Evolutionary conservation across 257 asterid species (phyloP), one percentile per base, ranked within the genome.

Genomic region (Leonotis leonurus): DNA sequence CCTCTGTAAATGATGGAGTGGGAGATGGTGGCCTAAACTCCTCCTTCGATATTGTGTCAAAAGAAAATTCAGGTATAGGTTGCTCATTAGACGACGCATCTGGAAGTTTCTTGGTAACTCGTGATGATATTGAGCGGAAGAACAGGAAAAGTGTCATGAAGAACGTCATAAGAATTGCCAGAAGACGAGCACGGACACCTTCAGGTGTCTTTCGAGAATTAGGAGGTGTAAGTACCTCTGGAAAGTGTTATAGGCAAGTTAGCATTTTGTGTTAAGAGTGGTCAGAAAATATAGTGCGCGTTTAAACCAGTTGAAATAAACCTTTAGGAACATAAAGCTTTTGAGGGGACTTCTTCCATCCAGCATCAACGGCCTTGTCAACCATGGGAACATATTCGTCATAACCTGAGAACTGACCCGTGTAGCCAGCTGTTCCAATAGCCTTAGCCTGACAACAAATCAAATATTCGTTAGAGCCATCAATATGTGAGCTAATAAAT

Each of bases 351-450:
- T 82, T 89, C 85, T 87, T 87, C 94, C 89, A 85, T 40, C 80
- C 88, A 70, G 92, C 70, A 79, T 87, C 99, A 60, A 93, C 99
- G 51, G 92, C 96, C 82, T 93, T 93, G 81, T 93, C 99, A 17
- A 93, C 99, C 99, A 93, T 90, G 16, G 99, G 99, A 62, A 93
- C 96, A 78, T 85, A 93, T 72, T 93, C 99, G 44, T 93, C 99
- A 71, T 89, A 90, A 59, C 94, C 96, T 29, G 86, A 70, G 69
- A 78, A 79, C 58, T 73, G 79, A 64, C 77, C 76, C 17, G 69
- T 62, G 57, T 73, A 73, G 68, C 82, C 78, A 70, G 86, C 69
- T 39, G 78, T 64, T 74, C 95, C 96, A 64, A 77, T 73, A 56
- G 83, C 81, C 84, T 88, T 93, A 29, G 92, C 90, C 97, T 93